Base-by-base conservation (phyloP, 371 early-diverging fungal species). In the Mucor piriformis region DNA sequence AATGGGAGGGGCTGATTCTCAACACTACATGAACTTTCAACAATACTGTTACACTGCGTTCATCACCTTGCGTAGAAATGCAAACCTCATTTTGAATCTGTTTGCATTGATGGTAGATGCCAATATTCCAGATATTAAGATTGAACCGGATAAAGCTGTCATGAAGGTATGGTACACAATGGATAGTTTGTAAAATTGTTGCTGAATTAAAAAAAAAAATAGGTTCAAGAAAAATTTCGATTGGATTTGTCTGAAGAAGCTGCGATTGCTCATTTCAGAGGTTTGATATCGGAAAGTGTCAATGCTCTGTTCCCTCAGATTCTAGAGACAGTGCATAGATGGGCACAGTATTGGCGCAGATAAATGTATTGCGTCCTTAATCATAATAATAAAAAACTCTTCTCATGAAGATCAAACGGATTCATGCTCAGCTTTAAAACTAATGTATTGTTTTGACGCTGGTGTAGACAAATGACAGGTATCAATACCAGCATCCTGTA, bases 251-350 rank as follows among this genome's bases (percentile, higher is more conserved):
- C 88, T 0, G 97, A 98, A 53, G 97, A 96, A 57, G 95, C 93
- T 49, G 96, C 98, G 3, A 95, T 95, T 64, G 88, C 92, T 52
- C 92, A 85, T 71, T 95, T 98, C 82, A 91, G 95, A 62, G 83
- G 83, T 1, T 71, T 96, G 25, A 95, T 99, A 52, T 90, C 88
- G 60, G 98, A 99, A 67, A 91, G 91, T 70, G 90, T 97, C 16
- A 90, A 86, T 59, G 98, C 98, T 0, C 70, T 97, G 59, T 96
- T 99, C 63, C 99, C 99, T 2, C 97, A 98, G 70, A 91, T 99
- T 47, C 94, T 97, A 78, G 99, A 99, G 67, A 93, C 93, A 3
- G 92, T 96, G 12, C 98, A 97, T 76, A 92, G 90, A 59, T 95
- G 92, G 92, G 91, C 94, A 2, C 94, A 93, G 63, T 94, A 93